Base-by-base conservation (phyloP, 2,329 filamentous ascomycete genomes). In the Teratosphaeria epicoccoides region DNA sequence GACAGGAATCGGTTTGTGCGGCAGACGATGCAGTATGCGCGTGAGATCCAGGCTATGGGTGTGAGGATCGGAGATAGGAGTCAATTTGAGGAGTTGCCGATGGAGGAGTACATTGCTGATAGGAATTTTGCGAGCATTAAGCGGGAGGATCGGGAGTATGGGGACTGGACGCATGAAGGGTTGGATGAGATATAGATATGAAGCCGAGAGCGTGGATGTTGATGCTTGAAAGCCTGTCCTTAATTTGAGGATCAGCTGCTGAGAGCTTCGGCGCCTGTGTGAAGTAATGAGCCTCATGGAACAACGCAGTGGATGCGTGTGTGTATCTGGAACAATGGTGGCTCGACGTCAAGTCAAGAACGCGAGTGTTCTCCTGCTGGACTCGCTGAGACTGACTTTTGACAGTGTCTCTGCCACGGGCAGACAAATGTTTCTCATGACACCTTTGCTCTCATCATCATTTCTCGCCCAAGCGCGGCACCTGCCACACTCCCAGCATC, bases 31-130 rank as follows among this genome's bases (percentile, higher is more conserved):
- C 65, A 63, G 11, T 71, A 66, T 59, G 69, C 68, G 49, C 60
- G 67, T 47, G 62, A 63, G 9, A 64, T 72, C 10, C 69, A 72
- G 59, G 64, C 59, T 28, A 60, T 65, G 37, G 70, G 70, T 1
- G 64, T 71, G 12, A 58, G 63, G 46, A 70, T 73, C 62, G 70
- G 70, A 4, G 57, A 68, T 46, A 52, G 68, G 24, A 69, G 66
- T 51, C 70, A 73, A 49, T 69, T 69, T 14, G 63, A 72, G 57
- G 62, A 60, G 2, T 55, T 74, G 26, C 68, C 63, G 1, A 50
- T 66, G 24, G 54, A 61, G 26, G 59, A 68, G 48, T 73, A 72
- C 66, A 70, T 70, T 54, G 62, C 56, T 46, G 58, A 70, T 51
- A 46, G 55, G 29, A 57, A 57, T 37, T 49, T 51, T 43, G 52